Base-by-base conservation (phyloP, 129 eudicot genomes). In the Escallonia herrerae region DNA sequence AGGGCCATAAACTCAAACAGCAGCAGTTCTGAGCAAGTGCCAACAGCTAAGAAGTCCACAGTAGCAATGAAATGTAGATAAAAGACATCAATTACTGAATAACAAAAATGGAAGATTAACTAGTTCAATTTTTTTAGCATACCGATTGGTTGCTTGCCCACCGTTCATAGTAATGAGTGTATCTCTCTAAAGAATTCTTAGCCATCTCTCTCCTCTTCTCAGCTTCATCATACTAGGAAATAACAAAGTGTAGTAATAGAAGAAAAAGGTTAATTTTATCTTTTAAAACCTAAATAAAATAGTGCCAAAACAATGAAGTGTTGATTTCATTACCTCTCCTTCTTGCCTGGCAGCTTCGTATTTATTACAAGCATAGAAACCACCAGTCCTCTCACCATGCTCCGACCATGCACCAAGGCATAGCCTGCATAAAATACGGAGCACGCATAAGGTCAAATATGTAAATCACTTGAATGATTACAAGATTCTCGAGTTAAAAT, bases 351-450 rank as follows among this genome's bases (percentile, higher is more conserved):
- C 97, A 65, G 90, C 78, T 63, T 91, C 97, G 60, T 91, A 91
- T 44, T 94, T 90, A 48, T 91, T 91, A 71, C 97, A 91, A 33
- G 97, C 97, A 78, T 94, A 94, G 68, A 94, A 94, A 44, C 99
- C 99, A 74, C 99, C 99, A n/a, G 99, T 94, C 80, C 95, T 94
- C 82, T 94, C 99, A 64, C 99, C 99, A 80, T 94, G 99, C 54
- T 89, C 97, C 15, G 99, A 77, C 99, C 99, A 94, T 45, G 80
- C 83, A 77, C 97, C 99, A 58, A 89, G 95, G 67, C 99, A 94
- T 8, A 94, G 68, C 99, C 99, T 94, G 81, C 76, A 74, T 10
- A 47, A 46, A 48, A 60, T 63, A 64, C 55, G 0, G 66, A 45
- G 42, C 51, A 76, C 5, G 61, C 40, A 39, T 33, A 13, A 61